phyloP scores from a whole-genome alignment of 306 rosid genomes.

The Gillenia trifoliata region DNA sequence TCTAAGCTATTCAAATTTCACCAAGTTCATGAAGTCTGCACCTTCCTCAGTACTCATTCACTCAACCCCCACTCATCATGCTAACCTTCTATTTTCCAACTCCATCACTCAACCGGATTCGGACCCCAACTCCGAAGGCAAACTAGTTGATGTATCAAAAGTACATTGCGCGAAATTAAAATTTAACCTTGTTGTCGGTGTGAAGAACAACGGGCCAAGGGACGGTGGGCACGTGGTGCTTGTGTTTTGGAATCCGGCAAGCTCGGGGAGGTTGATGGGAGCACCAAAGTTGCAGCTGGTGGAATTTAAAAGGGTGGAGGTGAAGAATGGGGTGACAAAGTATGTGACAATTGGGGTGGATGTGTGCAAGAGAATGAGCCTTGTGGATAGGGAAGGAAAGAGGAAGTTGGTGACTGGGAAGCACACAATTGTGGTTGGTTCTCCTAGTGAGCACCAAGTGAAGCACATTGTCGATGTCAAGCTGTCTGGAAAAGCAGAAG shows the following conservation, averaged over 20 bases:
- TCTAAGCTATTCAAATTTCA: slow-evolving; percentile 56
- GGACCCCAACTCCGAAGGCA: slow-evolving; percentile 3
- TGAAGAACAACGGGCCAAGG: slow-evolving; percentile 48
- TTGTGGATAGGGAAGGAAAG: slow-evolving; percentile 52
- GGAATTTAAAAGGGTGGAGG: slow-evolving; percentile 47
- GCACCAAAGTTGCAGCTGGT: slow-evolving; percentile 45
- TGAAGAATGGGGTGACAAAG: slow-evolving; percentile 31
- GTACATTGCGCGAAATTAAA: slow-evolving; percentile 33
- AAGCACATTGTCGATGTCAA: slow-evolving; percentile 43
- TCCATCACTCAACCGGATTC: background rate
- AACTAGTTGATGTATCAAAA: slow-evolving; percentile 40
- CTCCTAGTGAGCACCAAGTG: slow-evolving; percentile 44
- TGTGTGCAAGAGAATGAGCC: slow-evolving; percentile 38
- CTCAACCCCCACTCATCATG: slow-evolving; percentile 5
- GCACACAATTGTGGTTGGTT: slow-evolving; percentile 45
- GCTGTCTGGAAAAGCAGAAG: slow-evolving; percentile 17
- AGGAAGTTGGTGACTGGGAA: slow-evolving; percentile 48
- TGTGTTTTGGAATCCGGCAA: slow-evolving; percentile 43
- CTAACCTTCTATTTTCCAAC: slow-evolving; percentile 14
- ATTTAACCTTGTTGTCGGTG: slow-evolving; percentile 32
- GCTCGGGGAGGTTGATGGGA: slow-evolving; percentile 21
- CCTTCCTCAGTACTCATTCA: slow-evolving; percentile 42
- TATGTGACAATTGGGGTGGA: slow-evolving; percentile 32
- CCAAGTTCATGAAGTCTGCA: slow-evolving; percentile 34
- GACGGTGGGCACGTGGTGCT: slow-evolving; percentile 52